A percentile compares a stretch with the other conserved stretches of the same genome.
phyloP scores from a whole-genome alignment of 2,329 filamentous ascomycete species.

The Claviceps arundinis region DNA sequence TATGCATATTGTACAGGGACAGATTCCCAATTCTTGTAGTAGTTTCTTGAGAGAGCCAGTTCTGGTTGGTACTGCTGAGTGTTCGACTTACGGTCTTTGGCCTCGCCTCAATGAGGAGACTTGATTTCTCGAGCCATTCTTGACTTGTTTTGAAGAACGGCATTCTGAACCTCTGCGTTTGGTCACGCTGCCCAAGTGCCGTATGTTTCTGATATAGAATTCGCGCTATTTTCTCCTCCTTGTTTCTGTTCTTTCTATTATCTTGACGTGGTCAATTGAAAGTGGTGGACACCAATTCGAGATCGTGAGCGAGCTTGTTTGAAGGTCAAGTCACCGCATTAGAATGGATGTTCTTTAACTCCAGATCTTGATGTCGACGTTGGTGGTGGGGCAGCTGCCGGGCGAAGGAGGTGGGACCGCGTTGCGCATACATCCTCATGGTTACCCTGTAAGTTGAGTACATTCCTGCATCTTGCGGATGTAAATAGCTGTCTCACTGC shows the following conservation, averaged over 20 bases:
- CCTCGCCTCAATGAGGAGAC: conserved; percentile 71
- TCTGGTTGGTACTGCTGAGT: too few species aligned
- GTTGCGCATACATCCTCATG: too few species aligned
- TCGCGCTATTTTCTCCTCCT: not conserved
- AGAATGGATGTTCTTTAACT: not conserved
- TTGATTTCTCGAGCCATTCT: conserved; percentile 83
- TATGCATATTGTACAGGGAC: too few species aligned
- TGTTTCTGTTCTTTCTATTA: not conserved
- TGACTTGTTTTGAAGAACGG: conserved; percentile 72
- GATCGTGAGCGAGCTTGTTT: not conserved
- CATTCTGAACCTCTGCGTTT: conserved; percentile 35
- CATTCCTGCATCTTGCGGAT: not conserved
- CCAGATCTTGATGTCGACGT: not conserved
- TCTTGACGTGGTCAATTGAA: not conserved
- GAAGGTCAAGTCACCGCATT: too few species aligned
- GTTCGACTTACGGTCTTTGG: conserved; percentile 58
- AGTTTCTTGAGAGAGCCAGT: too few species aligned
- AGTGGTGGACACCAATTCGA: not conserved
- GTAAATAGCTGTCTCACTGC: too few species aligned
- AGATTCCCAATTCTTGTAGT: too few species aligned
- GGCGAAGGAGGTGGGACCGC: not conserved
- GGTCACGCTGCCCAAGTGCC: not conserved
- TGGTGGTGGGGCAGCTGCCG: not conserved
- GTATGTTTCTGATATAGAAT: not conserved
- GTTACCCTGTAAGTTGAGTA: not conserved